Percentiles rank a stretch among this genome's conserved stretches.
Conservation (phyloP, 2,329 filamentous ascomycete species). For the Neofusicoccum sp. region DNA sequence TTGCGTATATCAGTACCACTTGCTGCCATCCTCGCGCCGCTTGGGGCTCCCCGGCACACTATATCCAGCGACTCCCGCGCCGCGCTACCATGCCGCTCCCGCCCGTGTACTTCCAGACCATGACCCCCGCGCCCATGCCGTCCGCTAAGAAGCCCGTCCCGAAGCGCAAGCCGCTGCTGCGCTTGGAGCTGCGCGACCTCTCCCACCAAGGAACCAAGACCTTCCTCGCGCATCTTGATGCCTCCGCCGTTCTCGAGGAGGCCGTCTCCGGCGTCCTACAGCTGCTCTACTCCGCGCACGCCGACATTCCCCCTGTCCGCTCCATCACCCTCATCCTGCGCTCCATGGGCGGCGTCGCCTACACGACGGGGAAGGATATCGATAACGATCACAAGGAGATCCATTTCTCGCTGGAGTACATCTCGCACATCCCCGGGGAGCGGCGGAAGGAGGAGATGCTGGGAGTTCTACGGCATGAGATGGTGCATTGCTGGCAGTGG, state of each 20-base stretch:
- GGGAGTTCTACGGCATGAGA: constrained; percentile 86
- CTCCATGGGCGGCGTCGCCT: constrained; percentile 79
- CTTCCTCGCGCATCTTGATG: constrained; percentile 68
- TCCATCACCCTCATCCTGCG: constrained; percentile 82
- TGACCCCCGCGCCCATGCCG: constrained; percentile 23
- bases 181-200: constrained; percentile 50
- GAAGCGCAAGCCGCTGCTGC: constrained; percentile 43
- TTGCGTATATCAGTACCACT: constrained; percentile 4
- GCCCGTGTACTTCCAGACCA: constrained; percentile 27
- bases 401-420: constrained; percentile 78
- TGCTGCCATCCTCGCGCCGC: background rate
- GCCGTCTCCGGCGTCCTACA: constrained; percentile 68
- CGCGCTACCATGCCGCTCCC: constrained; percentile 5
- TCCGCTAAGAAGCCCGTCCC: constrained; percentile 23
- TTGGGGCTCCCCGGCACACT: background rate
- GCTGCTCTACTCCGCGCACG: constrained; percentile 61
- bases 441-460: constrained; percentile 61
- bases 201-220: constrained; percentile 57
- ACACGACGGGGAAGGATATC: constrained; percentile 77
- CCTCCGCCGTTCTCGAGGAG: constrained; percentile 58
- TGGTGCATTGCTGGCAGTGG: constrained; percentile 93
- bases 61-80: constrained; percentile 11
- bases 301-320: constrained; percentile 62
- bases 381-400: constrained; percentile 91
- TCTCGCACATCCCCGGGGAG: constrained; percentile 45